These are phyloP conservation scores for Diaporthe sp. DNA, from an alignment of 2,329 filamentous ascomycete genomes.

Conservation along the genomic window DNA sequence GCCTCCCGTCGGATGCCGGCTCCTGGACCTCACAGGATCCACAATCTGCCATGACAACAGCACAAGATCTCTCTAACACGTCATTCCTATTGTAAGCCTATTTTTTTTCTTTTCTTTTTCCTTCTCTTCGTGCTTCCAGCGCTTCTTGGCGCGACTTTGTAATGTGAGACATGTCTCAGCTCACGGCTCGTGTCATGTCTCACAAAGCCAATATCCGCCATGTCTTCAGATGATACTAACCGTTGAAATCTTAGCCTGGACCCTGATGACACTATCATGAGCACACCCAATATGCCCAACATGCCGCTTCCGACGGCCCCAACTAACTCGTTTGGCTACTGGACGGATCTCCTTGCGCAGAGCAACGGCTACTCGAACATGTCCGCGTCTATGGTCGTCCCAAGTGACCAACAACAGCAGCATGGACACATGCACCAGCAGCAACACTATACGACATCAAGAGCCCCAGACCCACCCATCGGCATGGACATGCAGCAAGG, in stretches of 20 bases:
- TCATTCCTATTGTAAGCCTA: conserved; percentile 38
- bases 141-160: conserved; percentile 1
- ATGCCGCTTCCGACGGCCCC: conserved; percentile 37
- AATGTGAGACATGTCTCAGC: conserved; percentile 36
- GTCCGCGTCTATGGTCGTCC: conserved; percentile 34
- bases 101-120: neutral
- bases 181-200: conserved; percentile 28
- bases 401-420: conserved; percentile 36
- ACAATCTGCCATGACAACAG: conserved; percentile 36
- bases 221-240: conserved; percentile 29
- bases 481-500: conserved; percentile 36
- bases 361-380: conserved; percentile 35
- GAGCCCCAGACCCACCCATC: conserved; percentile 38
- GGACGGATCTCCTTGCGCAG: conserved; percentile 38
- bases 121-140: neutral
- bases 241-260: conserved; percentile 33
- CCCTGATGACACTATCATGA: conserved; percentile 40
- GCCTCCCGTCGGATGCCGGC: conserved; percentile 36
- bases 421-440: conserved; percentile 36
- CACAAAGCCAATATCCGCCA: conserved; percentile 11
- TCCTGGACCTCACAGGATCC: conserved; percentile 38
- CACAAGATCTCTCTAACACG: conserved; percentile 39
- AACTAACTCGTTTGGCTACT: conserved; percentile 40
- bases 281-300: conserved; percentile 37
- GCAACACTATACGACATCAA: conserved; percentile 38